phyloP scores from a whole-genome alignment of 352 stramenopile genomes.

The Globisporangium apiculatum region DNA sequence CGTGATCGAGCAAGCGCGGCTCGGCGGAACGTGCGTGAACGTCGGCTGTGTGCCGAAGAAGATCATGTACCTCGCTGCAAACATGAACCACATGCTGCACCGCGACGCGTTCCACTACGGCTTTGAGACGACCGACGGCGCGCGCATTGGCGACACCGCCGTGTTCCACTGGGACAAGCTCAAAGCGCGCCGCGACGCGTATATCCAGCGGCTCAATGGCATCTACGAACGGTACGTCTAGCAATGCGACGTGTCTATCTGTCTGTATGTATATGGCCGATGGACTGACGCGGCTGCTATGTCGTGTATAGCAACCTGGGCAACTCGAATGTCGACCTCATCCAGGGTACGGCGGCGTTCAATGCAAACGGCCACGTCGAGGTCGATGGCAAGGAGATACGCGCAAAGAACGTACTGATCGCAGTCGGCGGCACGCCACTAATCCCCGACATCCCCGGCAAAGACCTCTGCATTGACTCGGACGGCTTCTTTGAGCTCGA shows the following conservation, averaged over 20 bases:
- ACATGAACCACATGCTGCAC: constrained; percentile 46
- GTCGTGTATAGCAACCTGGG: constrained; percentile 62
- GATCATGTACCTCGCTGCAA: constrained; percentile 90
- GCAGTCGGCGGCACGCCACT: constrained; percentile 51
- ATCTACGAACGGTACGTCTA: constrained; percentile 88
- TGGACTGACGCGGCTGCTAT: background rate
- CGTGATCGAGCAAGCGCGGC: constrained; percentile 88
- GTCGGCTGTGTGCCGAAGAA: constrained; percentile 99
- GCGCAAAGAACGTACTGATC: constrained; percentile 58
- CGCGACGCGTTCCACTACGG: constrained; percentile 54
- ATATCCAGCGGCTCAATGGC: constrained; percentile 93
- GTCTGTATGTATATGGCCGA: background rate
- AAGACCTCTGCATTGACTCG: constrained; percentile 91
- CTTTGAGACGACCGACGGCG: constrained; percentile 37
- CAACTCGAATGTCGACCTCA: constrained; percentile 86
- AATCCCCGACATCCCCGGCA: constrained; percentile 62
- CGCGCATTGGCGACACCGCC: constrained; percentile 27
- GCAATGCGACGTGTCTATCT: background rate
- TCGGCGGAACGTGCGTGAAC: constrained; percentile 98
- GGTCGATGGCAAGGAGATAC: constrained; percentile 57
- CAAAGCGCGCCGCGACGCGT: constrained; percentile 91
- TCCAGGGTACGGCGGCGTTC: constrained; percentile 89
- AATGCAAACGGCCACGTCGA: constrained; percentile 67
- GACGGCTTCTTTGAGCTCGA: constrained; percentile 98
- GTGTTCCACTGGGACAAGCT: constrained; percentile 89